These are phyloP conservation scores for Artemisia argyi DNA, from an alignment of 129 eudicot genomes.

Conservation along the genomic window DNA sequence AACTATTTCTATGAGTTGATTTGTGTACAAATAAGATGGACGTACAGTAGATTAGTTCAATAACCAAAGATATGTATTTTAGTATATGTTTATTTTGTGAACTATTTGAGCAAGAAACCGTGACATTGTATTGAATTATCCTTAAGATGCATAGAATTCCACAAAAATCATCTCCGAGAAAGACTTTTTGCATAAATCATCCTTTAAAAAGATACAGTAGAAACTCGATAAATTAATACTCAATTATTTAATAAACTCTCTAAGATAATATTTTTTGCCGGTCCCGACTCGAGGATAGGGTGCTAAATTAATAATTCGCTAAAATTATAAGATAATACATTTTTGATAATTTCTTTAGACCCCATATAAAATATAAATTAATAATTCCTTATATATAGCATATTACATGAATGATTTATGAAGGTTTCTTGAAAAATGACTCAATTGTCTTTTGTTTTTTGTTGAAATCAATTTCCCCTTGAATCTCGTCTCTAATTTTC, in stretches of 20 bases:
- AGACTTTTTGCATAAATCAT: too few relatives aligned
- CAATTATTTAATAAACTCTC: constrained; percentile 30
- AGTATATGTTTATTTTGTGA: too few relatives aligned
- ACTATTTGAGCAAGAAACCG: too few relatives aligned
- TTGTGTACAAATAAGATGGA: too few relatives aligned
- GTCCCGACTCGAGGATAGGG: constrained; percentile 35
- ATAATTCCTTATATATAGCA: constrained; percentile 31
- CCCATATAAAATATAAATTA: constrained; percentile 32
- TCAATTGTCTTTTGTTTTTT: constrained; percentile 39
- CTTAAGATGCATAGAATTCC: too few relatives aligned
- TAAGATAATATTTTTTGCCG: constrained; percentile 18
- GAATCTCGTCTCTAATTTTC: constrained; percentile 36
- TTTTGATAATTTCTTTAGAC: constrained; percentile 38
- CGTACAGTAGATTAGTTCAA: too few relatives aligned
- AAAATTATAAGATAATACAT: constrained; percentile 39
- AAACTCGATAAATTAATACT: constrained; percentile 35
- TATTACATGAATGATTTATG: constrained; percentile 30
- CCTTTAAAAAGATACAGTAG: constrained; percentile 21
- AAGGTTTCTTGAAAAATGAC: constrained; percentile 31
- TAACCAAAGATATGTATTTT: too few relatives aligned
- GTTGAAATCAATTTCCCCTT: constrained; percentile 40
- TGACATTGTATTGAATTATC: too few relatives aligned
- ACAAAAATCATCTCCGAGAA: too few relatives aligned
- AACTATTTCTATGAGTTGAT: too few relatives aligned
- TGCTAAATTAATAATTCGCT: constrained; percentile 42